A percentile compares a stretch with the other conserved stretches of the same genome.
Evolutionary conservation across 371 early-diverging fungal genomes (phyloP).

Genomic region (Syncephalastrum monosporum): DNA sequence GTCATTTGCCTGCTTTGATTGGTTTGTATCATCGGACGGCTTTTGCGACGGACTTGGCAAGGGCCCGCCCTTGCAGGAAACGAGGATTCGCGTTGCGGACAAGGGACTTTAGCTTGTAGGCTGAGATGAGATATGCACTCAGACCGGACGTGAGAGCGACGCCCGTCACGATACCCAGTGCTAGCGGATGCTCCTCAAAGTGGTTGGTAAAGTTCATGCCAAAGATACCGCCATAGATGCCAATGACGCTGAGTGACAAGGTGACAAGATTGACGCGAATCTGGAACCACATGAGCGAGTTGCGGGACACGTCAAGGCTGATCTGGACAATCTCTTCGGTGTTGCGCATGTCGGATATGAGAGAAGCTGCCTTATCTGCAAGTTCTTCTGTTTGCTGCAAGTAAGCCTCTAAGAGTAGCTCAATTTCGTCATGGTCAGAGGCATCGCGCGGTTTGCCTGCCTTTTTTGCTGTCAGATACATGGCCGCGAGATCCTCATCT

Average conservation of each 20-base stretch:
- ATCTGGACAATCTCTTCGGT: constrained; percentile 88
- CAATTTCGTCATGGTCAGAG: constrained; percentile 82
- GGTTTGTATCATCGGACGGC: no score
- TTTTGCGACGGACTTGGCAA: no score
- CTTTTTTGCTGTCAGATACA: constrained; percentile 85
- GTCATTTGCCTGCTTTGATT: no score
- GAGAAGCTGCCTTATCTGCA: constrained; percentile 62
- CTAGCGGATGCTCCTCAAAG: constrained; percentile 69
- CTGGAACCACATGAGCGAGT: constrained; percentile 82
- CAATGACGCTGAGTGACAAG: constrained; percentile 61
- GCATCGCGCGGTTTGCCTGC: constrained; percentile 50
- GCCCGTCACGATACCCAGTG: constrained; percentile 64
- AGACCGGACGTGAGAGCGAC: constrained; percentile 47
- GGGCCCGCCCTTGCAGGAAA: no score
- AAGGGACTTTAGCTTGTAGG: constrained; percentile 30
- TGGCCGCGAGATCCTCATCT: constrained; percentile 88
- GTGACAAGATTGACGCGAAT: constrained; percentile 79
- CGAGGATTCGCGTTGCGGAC: constrained; percentile 14
- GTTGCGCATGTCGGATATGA: constrained; percentile 74
- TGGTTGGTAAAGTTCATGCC: constrained; percentile 88
- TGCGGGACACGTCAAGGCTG: constrained; percentile 81
- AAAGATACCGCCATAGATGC: constrained; percentile 71
- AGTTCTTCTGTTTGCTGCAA: constrained; percentile 86
- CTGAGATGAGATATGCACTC: constrained; percentile 34
- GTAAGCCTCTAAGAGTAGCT: constrained; percentile 86